Conservation (phyloP, 805 yeast species). For the Zygosaccharomyces siamensis region DNA sequence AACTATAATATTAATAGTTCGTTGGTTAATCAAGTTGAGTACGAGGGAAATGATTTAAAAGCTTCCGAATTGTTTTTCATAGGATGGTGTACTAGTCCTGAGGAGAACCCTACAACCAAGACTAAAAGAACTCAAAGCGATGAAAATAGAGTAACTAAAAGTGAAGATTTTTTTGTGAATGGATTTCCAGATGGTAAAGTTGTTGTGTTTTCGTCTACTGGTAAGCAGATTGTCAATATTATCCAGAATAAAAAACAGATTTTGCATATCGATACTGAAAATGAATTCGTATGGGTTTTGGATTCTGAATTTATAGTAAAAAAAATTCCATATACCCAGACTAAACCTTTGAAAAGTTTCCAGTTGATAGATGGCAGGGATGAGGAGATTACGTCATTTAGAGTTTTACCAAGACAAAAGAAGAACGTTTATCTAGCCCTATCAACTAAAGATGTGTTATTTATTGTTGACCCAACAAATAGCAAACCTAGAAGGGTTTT, state of each 20-base stretch:
- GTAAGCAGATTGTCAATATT: slow-evolving; percentile 35
- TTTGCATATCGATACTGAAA: slow-evolving; percentile 36
- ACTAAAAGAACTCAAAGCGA: slow-evolving; percentile 24
- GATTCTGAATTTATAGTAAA: slow-evolving; percentile 34
- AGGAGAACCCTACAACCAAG: slow-evolving; percentile 8
- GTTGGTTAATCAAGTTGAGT: slow-evolving; percentile 28
- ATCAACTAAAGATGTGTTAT: slow-evolving; percentile 42
- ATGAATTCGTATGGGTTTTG: slow-evolving; percentile 33
- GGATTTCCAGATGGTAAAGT: slow-evolving; percentile 30
- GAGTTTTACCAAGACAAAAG: slow-evolving; percentile 16
- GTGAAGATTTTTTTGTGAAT: slow-evolving; percentile 30
- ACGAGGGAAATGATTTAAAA: slow-evolving; percentile 30
- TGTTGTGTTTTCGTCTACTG: slow-evolving; percentile 32
- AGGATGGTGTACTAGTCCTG: slow-evolving; percentile 27
- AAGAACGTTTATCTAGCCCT: slow-evolving; percentile 28
- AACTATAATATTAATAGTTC: slow-evolving; percentile 30
- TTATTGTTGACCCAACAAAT: slow-evolving; percentile 57
- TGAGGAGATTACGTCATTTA: slow-evolving; percentile 31
- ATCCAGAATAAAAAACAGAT: slow-evolving; percentile 36
- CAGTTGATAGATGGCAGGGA: slow-evolving; percentile 33
- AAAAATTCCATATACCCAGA: slow-evolving; percentile 29
- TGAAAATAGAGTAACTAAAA: slow-evolving; percentile 5
- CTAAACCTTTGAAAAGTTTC: slow-evolving; percentile 35
- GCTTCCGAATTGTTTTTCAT: slow-evolving; percentile 24
- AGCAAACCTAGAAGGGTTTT: slow-evolving; percentile 31